A percentile compares a stretch with the other conserved stretches of the same genome.
phyloP scores from a whole-genome alignment of 2,329 filamentous ascomycete genomes.

The Colletotrichum horii region DNA sequence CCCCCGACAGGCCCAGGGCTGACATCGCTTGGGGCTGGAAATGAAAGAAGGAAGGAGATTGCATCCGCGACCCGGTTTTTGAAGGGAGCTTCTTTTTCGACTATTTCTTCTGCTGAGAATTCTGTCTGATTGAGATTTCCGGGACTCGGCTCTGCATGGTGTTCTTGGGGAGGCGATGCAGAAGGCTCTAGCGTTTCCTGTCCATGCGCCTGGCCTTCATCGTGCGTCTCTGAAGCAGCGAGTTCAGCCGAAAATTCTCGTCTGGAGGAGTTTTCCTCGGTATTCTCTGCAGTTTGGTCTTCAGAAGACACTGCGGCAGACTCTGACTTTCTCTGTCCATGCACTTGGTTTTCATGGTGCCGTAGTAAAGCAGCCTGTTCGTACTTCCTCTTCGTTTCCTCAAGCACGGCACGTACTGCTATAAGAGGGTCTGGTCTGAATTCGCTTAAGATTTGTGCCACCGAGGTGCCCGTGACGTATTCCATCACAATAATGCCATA shows the following conservation, averaged over 20 bases:
- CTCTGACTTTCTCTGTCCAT: neutral
- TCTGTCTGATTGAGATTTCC: neutral
- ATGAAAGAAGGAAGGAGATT: neutral
- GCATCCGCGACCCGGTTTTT: neutral
- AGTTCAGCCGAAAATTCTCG: neutral
- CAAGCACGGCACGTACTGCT: neutral
- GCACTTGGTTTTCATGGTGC: rapidly evolving
- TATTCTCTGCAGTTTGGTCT: neutral
- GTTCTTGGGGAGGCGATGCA: neutral
- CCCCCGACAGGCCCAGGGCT: neutral
- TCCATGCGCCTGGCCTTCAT: neutral
- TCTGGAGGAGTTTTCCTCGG: rapidly evolving
- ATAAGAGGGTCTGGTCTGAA: neutral
- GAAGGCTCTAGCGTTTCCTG: neutral
- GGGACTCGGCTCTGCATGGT: neutral
- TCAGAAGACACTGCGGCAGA: rapidly evolving
- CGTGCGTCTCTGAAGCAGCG: neutral
- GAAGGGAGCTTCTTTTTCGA: neutral
- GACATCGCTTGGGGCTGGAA: neutral
- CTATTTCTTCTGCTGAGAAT: neutral
- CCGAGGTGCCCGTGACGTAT: neutral
- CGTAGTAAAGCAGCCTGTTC: neutral
- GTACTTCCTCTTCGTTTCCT: neutral
- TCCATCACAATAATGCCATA: neutral
- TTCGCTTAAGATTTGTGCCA: neutral